A percentile compares a stretch with the other conserved stretches of the same genome.
These are phyloP conservation scores for Spathaspora sp. DNA, from an alignment of 1,139 yeast species.

Conservation along the genomic window DNA sequence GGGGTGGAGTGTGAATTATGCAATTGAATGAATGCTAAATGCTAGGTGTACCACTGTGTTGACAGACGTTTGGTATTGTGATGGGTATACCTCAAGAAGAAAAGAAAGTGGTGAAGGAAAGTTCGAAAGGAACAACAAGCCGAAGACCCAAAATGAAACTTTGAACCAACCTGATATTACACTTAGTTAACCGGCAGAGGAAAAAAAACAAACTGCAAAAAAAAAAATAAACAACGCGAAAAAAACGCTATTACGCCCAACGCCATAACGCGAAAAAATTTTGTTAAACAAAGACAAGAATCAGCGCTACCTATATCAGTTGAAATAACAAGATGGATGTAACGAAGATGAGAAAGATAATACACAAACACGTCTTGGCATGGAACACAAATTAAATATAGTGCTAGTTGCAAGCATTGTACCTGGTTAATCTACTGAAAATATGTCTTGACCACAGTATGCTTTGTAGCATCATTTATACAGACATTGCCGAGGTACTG, in stretches of 20 bases:
- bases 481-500: too few relatives aligned
- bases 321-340: neutral
- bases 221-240: constrained; percentile 13
- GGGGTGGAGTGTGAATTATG: neutral
- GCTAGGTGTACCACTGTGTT: neutral
- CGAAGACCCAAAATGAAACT: neutral
- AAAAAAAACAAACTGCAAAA: neutral
- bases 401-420: too few relatives aligned
- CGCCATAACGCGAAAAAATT: constrained; percentile 2
- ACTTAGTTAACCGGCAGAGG: neutral
- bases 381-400: too few relatives aligned
- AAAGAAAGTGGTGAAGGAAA: neutral
- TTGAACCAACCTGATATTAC: too few relatives aligned
- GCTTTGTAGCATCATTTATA: too few relatives aligned
- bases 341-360: neutral
- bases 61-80: neutral
- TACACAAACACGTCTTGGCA: neutral
- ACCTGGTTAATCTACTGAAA: too few relatives aligned
- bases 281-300: neutral
- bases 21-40: neutral
- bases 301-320: neutral
- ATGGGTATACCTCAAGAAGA: neutral
- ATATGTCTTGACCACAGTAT: too few relatives aligned
- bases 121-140: neutral
- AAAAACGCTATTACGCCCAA: constrained; percentile 9